Conservation (phyloP, 225 moss, liverwort and hornwort species). For the Physcomitrellopsis africana region DNA sequence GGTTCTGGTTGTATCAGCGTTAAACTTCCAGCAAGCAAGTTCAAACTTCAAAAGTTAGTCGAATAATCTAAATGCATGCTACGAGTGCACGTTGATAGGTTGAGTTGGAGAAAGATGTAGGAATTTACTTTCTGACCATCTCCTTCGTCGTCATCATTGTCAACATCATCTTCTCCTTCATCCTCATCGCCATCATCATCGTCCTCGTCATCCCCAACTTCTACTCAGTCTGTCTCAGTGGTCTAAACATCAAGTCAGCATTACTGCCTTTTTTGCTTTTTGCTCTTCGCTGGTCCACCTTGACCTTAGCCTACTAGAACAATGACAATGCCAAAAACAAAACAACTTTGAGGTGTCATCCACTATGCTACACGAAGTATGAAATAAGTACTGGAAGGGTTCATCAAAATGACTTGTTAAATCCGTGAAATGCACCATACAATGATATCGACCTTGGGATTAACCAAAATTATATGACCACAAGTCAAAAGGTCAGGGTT, state of each 20-base stretch:
- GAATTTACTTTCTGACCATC: slow-evolving; percentile 49
- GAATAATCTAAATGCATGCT: no score
- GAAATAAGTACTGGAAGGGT: slow-evolving; percentile 7
- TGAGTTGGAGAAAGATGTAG: slow-evolving; percentile 17
- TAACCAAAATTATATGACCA: not conserved
- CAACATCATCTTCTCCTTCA: slow-evolving; percentile 53
- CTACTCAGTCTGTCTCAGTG: slow-evolving; percentile 77
- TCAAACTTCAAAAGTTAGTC: no score
- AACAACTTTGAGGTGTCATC: slow-evolving; percentile 22
- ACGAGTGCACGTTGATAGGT: no score
- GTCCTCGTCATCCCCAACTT: slow-evolving; percentile 67
- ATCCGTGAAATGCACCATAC: not conserved
- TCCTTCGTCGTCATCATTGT: slow-evolving; percentile 53
- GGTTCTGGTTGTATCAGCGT: slow-evolving; percentile 64
- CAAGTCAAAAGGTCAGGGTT: not conserved
- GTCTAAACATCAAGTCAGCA: slow-evolving; percentile 48
- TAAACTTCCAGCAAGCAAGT: slow-evolving; percentile 52
- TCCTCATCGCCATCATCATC: slow-evolving; percentile 61
- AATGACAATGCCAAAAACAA: slow-evolving; percentile 20
- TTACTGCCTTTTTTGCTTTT: slow-evolving; percentile 50
- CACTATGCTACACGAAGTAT: not conserved
- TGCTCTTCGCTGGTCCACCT: slow-evolving; percentile 54
- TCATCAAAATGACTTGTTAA: not conserved
- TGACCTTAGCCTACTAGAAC: slow-evolving; percentile 53
- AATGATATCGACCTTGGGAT: not conserved